phyloP scores from a whole-genome alignment of 2,329 filamentous ascomycete species.

The Trichoderma lentiforme region DNA sequence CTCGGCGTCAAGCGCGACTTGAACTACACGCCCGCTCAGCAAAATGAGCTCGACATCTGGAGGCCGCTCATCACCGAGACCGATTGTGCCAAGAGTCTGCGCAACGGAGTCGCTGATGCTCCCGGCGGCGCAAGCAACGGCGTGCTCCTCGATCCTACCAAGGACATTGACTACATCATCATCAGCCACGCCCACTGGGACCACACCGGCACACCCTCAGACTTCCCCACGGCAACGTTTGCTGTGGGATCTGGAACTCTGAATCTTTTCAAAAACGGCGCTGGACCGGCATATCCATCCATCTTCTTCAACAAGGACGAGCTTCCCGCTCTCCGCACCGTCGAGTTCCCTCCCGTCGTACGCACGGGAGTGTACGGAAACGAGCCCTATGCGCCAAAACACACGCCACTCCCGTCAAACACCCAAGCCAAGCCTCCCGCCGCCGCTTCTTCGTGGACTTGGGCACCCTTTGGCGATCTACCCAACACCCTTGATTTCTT shows the following conservation, averaged over 20 bases:
- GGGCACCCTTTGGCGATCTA: background rate
- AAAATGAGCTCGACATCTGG: background rate
- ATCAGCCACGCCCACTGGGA: conserved; percentile 12
- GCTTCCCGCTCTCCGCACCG: background rate
- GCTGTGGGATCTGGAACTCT: background rate
- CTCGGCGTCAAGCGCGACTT: conserved; percentile 7
- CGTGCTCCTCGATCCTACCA: background rate
- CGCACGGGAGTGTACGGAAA: conserved; percentile 1
- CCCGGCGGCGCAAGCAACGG: background rate
- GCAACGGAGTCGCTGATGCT: background rate
- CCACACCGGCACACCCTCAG: background rate
- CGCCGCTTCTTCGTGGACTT: background rate
- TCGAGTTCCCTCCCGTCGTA: conserved; percentile 1
- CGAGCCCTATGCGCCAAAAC: background rate
- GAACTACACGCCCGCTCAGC: background rate
- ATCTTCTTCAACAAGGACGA: background rate
- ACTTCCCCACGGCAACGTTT: conserved; percentile 11
- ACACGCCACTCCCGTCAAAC: background rate
- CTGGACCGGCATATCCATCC: background rate
- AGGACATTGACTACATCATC: conserved; percentile 5
- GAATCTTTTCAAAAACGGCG: conserved; percentile 3
- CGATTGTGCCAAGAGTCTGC: background rate
- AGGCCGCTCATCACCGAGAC: background rate
- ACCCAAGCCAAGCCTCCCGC: background rate
- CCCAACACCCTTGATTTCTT: conserved; percentile 2